phyloP scores from a whole-genome alignment of 768 basidiomycete genomes.

The Lactifluus subvellereus region DNA sequence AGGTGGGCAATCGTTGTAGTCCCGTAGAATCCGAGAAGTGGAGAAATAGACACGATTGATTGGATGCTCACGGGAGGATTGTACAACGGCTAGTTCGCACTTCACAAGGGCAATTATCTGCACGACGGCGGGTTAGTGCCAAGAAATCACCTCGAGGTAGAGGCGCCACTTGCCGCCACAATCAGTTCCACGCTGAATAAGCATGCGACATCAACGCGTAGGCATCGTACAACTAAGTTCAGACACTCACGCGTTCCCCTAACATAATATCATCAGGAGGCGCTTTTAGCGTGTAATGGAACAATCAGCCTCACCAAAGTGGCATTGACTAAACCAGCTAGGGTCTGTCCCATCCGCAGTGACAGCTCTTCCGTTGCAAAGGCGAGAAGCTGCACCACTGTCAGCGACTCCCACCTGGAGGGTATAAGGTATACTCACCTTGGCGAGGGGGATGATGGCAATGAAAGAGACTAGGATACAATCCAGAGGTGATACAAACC shows the following conservation, averaged over 20 bases:
- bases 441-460: slow-evolving; percentile 80
- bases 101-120: slow-evolving; percentile 43
- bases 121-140: slow-evolving; percentile 14
- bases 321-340: slow-evolving; percentile 81
- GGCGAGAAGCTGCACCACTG: slow-evolving; percentile 51
- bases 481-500: not conserved
- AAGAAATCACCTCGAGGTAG: not conserved
- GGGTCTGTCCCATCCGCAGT: slow-evolving; percentile 72
- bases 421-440: slow-evolving; percentile 37
- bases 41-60: not conserved
- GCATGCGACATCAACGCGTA: not conserved
- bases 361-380: slow-evolving; percentile 87
- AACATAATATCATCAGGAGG: not conserved
- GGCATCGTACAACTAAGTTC: not conserved
- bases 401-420: not conserved
- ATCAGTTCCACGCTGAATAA: slow-evolving; percentile 38
- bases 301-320: slow-evolving; percentile 49
- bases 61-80: slow-evolving; percentile 37
- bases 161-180: slow-evolving; percentile 33
- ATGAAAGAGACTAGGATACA: slow-evolving; percentile 56
- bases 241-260: slow-evolving; percentile 30
- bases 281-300: not conserved
- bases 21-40: not conserved
- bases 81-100: slow-evolving; percentile 42
- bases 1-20: not conserved